Base-by-base conservation (phyloP, 164 flowering plant species). In the Saururus chinensis region DNA sequence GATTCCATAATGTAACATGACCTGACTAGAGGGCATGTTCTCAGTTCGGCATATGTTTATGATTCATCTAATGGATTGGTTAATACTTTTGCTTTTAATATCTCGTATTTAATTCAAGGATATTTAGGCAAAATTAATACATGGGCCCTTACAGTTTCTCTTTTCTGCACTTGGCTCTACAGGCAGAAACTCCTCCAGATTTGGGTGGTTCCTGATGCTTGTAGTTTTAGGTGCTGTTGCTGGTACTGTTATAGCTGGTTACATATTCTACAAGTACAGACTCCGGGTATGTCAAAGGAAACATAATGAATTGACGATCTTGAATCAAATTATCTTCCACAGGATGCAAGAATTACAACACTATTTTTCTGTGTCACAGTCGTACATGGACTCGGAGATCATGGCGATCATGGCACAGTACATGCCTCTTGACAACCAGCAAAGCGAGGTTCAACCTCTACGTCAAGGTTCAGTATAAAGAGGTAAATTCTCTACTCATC, bases 351-450 rank as follows among this genome's bases (percentile, higher is more conserved):
- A 60, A 37, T 14, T 19, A 41, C 26, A 49, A 53, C 19, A 25
- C 8, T 7, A 1, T 23, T 40, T 24, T 42, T 40, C 35, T 20
- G 35, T n/a, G 24, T 62, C 78, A 73, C 82, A 91, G 96, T 82
- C 98, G 54, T 88, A 88, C 77, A 91, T 91, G 98, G 96, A 91
- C 74, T 79, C 96, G 1, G 98, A 91, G 79, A 84, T 91, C 63
- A 86, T 88, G 96, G 85, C 98, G 11, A 91, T 91, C 63, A 91
- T 91, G 98, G 82, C 98, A 12, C 98, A 91, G 64, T 86, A 91
- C 79, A 91, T 91, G 98, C 96, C 96, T 0, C 82, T 91, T 7
- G 98, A 91, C 72, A 82, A 70, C 71, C 79, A 82, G 9, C 75
- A 82, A 0, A 71, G 60, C 9, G 89, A 79, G 49, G 73, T 66